phyloP scores from a whole-genome alignment of 148 eudicot genomes.

The Silene conica region DNA sequence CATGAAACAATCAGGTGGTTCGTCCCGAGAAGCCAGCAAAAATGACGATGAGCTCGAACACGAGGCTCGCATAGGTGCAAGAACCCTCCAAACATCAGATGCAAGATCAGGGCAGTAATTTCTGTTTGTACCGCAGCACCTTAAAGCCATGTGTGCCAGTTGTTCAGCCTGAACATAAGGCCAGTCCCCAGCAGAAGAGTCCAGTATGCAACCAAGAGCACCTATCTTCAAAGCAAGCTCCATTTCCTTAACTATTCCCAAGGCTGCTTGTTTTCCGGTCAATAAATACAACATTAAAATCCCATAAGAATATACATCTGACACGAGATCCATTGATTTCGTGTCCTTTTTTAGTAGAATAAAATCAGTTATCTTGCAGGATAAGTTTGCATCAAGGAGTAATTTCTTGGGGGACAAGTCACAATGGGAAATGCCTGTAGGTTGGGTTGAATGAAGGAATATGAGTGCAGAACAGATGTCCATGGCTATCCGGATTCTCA shows the following conservation, averaged over 20 bases:
- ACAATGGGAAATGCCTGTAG: conserved; percentile 47
- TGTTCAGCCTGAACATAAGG: conserved; percentile 82
- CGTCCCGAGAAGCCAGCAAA: conserved; percentile 30
- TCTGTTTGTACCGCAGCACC: conserved; percentile 50
- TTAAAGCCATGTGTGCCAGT: conserved; percentile 56
- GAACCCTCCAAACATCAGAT: conserved; percentile 62
- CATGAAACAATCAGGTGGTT: conserved; percentile 50
- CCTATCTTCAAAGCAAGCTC: conserved; percentile 50
- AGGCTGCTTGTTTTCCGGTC: conserved; percentile 44
- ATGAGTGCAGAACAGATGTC: conserved; percentile 79
- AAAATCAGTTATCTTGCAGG: conserved; percentile 66
- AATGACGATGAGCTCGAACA: conserved; percentile 37
- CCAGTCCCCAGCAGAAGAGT: conserved; percentile 84
- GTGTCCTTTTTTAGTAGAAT: conserved; percentile 39
- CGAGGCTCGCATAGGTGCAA: conserved; percentile 57
- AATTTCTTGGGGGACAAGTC: conserved; percentile 59
- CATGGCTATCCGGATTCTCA: conserved; percentile 63
- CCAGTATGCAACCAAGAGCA: conserved; percentile 46
- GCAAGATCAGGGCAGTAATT: conserved; percentile 58
- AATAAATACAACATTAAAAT: conserved; percentile 55
- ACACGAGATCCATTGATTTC: conserved; percentile 43
- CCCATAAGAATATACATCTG: conserved; percentile 81
- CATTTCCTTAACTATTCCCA: conserved; percentile 55
- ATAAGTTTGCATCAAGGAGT: conserved; percentile 53
- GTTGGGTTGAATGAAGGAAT: conserved; percentile 63